Evolutionary conservation across 805 yeast genomes (phyloP).

Genomic region (Brettanomyces anomalus): DNA sequence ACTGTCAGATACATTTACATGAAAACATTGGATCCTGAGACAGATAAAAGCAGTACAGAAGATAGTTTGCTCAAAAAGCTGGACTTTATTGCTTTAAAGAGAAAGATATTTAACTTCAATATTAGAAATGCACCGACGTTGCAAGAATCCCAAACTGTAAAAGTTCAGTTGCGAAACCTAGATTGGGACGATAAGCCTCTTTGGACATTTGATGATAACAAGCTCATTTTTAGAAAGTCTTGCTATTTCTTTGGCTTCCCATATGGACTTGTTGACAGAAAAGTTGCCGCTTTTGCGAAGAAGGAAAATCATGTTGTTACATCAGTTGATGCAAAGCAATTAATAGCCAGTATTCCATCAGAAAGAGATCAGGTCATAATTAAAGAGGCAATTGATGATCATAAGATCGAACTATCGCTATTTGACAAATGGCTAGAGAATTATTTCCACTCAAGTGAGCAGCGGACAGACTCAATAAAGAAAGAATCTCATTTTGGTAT

Average conservation of each 20-base stretch:
- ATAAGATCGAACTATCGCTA: neutral
- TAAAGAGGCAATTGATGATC: neutral
- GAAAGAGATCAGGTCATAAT: neutral
- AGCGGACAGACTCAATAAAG: too few species aligned
- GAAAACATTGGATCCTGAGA: conserved; percentile 6
- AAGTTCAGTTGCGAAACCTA: conserved; percentile 6
- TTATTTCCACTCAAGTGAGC: too few species aligned
- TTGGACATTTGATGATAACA: conserved; percentile 10
- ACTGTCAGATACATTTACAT: conserved; percentile 12
- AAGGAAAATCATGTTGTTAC: too few species aligned
- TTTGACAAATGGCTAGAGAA: too few species aligned
- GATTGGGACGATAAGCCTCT: conserved; percentile 12
- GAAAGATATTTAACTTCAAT: conserved; percentile 4
- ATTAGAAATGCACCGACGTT: conserved; percentile 11
- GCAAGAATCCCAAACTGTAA: conserved; percentile 6
- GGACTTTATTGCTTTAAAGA: conserved; percentile 1
- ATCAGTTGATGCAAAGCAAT: neutral
- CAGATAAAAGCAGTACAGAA: neutral
- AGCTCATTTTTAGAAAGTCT: conserved; percentile 10
- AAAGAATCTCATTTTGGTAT: too few species aligned
- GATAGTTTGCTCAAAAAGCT: neutral
- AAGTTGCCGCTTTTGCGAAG: too few species aligned
- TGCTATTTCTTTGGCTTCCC: conserved; percentile 11
- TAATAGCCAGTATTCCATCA: neutral
- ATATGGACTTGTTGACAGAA: neutral